Evolutionary conservation across 2,329 filamentous ascomycete genomes (phyloP).

Genomic region (Neocatenulostroma microsporum): DNA sequence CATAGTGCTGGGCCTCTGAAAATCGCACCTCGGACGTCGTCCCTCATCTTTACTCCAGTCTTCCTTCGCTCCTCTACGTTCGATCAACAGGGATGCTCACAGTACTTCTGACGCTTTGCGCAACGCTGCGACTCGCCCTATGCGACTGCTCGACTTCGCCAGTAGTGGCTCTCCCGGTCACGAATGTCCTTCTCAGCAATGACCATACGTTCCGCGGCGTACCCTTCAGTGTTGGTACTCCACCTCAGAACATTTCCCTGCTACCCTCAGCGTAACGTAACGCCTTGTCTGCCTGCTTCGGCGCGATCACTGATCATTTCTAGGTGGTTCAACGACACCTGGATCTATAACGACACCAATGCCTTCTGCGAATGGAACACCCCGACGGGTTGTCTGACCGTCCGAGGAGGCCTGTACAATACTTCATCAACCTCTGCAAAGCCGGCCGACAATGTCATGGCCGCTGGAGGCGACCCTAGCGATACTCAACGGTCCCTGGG

Average conservation of each 20-base stretch:
- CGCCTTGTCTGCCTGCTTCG: background rate
- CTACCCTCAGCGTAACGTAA: constrained; percentile 1
- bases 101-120: too few species aligned
- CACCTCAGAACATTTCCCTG: constrained; percentile 8
- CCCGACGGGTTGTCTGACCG: constrained; percentile 9
- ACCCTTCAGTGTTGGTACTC: constrained; percentile 6
- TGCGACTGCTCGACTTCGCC: background rate
- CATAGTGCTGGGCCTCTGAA: too few species aligned
- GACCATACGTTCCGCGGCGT: constrained; percentile 6
- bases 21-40: too few species aligned
- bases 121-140: background rate
- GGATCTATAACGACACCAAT: constrained; percentile 13
- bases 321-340: constrained; percentile 13
- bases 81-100: too few species aligned
- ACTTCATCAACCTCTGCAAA: constrained; percentile 7
- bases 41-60: too few species aligned
- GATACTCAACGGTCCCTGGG: constrained; percentile 8
- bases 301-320: background rate
- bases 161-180: constrained; percentile 5
- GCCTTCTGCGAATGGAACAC: constrained; percentile 10
- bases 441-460: constrained; percentile 4
- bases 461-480: constrained; percentile 13
- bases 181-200: constrained; percentile 4
- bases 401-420: constrained; percentile 14
- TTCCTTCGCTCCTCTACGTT: too few species aligned